These are phyloP conservation scores for Beauveria caledonica DNA, from an alignment of 2,329 filamentous ascomycete genomes.

Conservation along the genomic window DNA sequence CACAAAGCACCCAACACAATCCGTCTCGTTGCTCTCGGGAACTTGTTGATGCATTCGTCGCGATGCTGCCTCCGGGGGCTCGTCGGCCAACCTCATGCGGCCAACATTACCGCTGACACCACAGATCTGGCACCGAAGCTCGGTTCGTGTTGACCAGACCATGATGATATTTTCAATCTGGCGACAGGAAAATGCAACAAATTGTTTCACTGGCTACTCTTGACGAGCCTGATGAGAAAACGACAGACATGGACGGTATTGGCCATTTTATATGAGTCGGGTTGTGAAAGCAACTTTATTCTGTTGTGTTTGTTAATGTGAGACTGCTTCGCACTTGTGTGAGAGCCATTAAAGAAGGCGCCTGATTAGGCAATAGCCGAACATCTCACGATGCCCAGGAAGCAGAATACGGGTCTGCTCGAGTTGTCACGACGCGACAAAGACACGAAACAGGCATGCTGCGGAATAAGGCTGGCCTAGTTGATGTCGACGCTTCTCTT, in stretches of 20 bases:
- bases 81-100: constrained; percentile 16
- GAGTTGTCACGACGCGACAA: background rate
- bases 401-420: background rate
- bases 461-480: background rate
- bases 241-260: fast-evolving
- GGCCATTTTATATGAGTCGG: background rate
- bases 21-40: background rate
- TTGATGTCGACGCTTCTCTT: background rate
- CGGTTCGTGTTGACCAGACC: background rate
- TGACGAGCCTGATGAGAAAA: background rate
- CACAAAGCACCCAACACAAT: constrained; percentile 11
- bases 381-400: background rate
- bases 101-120: constrained; percentile 23
- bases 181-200: background rate
- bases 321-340: background rate
- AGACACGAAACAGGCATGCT: background rate
- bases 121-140: constrained; percentile 20
- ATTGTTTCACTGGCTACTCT: background rate
- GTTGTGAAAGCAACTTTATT: background rate
- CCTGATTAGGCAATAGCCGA: background rate
- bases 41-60: background rate
- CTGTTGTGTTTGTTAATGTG: background rate
- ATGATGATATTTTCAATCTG: background rate
- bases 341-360: no score
- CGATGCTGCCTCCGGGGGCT: constrained; percentile 17